Evolutionary conservation across 2,329 filamentous ascomycete genomes (phyloP).

Genomic region (Pseudocercospora ulei): DNA sequence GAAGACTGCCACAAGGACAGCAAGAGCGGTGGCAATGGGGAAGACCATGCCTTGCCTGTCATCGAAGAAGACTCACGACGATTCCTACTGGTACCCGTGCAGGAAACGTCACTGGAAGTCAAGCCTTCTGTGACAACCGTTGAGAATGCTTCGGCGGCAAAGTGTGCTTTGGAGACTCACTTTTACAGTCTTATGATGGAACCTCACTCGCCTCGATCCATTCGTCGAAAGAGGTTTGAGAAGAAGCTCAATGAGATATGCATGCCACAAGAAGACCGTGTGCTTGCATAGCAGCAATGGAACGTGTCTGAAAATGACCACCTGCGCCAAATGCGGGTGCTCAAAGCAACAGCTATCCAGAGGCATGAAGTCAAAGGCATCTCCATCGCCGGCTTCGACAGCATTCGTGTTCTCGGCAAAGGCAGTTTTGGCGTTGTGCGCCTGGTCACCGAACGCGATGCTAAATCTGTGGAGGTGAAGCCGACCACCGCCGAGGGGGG

Average conservation of each 20-base stretch:
- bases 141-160: constrained; percentile 69
- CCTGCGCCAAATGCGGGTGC: constrained; percentile 59
- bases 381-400: constrained; percentile 60
- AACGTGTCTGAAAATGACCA: constrained; percentile 59
- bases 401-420: constrained; percentile 74
- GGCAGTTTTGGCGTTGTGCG: constrained; percentile 91
- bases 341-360: constrained; percentile 53
- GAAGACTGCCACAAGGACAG: constrained; percentile 26
- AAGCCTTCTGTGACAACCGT: constrained; percentile 51
- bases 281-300: constrained; percentile 51
- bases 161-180: constrained; percentile 75
- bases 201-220: constrained; percentile 47
- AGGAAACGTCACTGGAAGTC: constrained; percentile 25
- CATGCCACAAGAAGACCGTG: constrained; percentile 48
- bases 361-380: constrained; percentile 44
- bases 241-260: constrained; percentile 51
- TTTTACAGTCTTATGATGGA: constrained; percentile 60
- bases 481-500: constrained; percentile 32
- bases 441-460: constrained; percentile 57
- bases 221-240: constrained; percentile 56
- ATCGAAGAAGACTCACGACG: constrained; percentile 31
- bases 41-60: constrained; percentile 28
- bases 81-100: constrained; percentile 29
- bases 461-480: constrained; percentile 2
- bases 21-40: constrained; percentile 21